Evolutionary conservation across 2,329 filamentous ascomycete species (phyloP).

Genomic region (Dendrostoma leiphaemia): DNA sequence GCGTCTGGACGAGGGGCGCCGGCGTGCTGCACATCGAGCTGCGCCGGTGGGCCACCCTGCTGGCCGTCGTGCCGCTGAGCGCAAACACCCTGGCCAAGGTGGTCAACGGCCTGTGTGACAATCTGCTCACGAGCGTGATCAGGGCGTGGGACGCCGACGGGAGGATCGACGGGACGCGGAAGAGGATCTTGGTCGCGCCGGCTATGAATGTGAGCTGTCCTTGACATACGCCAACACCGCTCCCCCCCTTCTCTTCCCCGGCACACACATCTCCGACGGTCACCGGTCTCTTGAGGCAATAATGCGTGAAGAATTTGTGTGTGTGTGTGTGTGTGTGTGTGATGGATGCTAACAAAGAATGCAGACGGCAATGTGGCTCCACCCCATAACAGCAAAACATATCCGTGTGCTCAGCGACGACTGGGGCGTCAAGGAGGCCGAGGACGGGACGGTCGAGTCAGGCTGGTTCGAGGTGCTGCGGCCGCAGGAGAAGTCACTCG

Average conservation of each 20-base stretch:
- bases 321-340: too few species aligned
- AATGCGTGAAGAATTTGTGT: too few species aligned
- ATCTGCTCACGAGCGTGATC: constrained; percentile 70
- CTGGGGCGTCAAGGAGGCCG: constrained; percentile 57
- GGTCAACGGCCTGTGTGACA: constrained; percentile 72
- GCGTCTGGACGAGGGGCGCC: constrained; percentile 74
- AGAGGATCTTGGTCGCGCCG: constrained; percentile 71
- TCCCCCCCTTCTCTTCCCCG: too few species aligned
- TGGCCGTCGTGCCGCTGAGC: constrained; percentile 77
- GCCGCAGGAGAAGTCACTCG: constrained; percentile 74
- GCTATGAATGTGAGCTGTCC: constrained; percentile 16
- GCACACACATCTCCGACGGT: too few species aligned
- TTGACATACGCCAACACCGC: too few species aligned
- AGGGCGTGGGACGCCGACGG: constrained; percentile 85
- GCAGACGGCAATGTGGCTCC: constrained; percentile 71
- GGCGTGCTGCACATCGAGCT: constrained; percentile 89
- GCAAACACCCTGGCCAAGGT: constrained; percentile 89
- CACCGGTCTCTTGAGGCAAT: too few species aligned
- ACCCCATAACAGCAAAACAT: constrained; percentile 76
- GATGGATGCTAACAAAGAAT: not conserved
- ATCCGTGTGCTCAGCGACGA: constrained; percentile 68
- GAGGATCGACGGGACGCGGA: constrained; percentile 53
- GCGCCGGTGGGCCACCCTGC: constrained; percentile 73
- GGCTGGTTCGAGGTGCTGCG: constrained; percentile 65
- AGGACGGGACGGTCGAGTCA: constrained; percentile 22